Evolutionary conservation across 1,139 yeast genomes (phyloP).

Genomic region (Saccharomycopsis crataegensis): DNA sequence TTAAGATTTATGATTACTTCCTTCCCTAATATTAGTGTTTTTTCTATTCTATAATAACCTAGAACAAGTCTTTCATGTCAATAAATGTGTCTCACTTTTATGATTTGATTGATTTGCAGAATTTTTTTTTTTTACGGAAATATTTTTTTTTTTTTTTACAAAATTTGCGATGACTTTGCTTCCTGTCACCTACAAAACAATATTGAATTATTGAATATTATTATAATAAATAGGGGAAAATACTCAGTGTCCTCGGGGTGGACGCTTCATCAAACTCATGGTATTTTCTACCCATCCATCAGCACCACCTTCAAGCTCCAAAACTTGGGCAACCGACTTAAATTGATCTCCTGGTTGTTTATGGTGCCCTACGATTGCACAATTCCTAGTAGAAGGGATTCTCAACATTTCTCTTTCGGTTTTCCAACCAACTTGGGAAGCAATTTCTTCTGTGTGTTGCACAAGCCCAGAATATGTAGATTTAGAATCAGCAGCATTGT

Average conservation of each 20-base stretch:
- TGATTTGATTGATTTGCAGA: no score
- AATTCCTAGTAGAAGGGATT: slow-evolving; percentile 91
- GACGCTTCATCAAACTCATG: slow-evolving; percentile 49
- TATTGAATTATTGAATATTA: no score
- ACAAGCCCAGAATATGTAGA: slow-evolving; percentile 80
- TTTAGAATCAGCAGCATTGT: slow-evolving; percentile 19
- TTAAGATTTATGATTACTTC: no score
- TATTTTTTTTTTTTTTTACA: no score
- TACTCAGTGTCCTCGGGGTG: not conserved
- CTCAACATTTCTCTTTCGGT: slow-evolving; percentile 81
- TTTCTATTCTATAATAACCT: no score
- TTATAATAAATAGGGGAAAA: not conserved
- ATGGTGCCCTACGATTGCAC: slow-evolving; percentile 70
- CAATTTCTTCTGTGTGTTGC: slow-evolving; percentile 70
- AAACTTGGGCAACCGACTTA: slow-evolving; percentile 36
- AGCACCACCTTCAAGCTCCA: slow-evolving; percentile 78
- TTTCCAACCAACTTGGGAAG: slow-evolving; percentile 70
- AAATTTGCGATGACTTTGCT: no score
- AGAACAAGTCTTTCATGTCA: no score
- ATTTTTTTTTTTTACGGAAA: no score
- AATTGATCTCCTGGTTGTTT: slow-evolving; percentile 23
- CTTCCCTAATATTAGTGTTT: no score
- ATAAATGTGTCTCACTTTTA: no score
- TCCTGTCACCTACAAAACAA: no score
- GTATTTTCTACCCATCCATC: slow-evolving; percentile 84